Percentiles rank a stretch among this genome's conserved stretches.
Evolutionary conservation across 176 grass and related monocot genomes (phyloP).

Genomic region (Bothriochloa decipiens): DNA sequence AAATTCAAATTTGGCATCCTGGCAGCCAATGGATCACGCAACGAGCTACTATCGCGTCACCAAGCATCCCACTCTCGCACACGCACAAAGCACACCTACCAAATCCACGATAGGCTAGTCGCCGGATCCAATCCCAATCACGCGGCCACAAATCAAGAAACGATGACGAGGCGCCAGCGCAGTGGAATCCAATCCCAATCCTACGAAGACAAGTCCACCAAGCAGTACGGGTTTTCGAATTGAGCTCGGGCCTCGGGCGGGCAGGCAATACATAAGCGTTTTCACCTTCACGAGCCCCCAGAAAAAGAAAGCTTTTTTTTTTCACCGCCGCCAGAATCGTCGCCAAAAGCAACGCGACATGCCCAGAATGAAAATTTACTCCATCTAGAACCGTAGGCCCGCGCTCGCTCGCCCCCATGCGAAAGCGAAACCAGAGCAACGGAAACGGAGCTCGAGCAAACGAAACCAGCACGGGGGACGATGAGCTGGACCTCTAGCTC

Average conservation of each 20-base stretch:
- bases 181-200: conserved; percentile 12
- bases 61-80: neutral
- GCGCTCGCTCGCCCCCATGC: neutral
- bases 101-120: neutral
- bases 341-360: conserved; percentile 45
- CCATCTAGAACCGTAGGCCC: conserved; percentile 21
- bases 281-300: conserved; percentile 39
- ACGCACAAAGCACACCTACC: neutral
- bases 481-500: no score
- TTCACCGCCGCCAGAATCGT: conserved; percentile 46
- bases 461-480: neutral
- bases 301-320: conserved; percentile 48
- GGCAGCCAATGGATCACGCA: conserved; percentile 19
- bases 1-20: conserved; percentile 29
- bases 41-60: neutral
- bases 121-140: conserved; percentile 43
- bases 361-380: neutral
- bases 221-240: conserved; percentile 25
- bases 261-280: neutral
- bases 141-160: conserved; percentile 1
- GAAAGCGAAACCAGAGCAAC: neutral
- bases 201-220: neutral
- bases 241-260: neutral
- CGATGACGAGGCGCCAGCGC: neutral
- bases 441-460: neutral